Percentiles rank a stretch among this genome's conserved stretches.
phyloP scores from a whole-genome alignment of 2,329 filamentous ascomycete genomes.

The Didymella exigua region DNA sequence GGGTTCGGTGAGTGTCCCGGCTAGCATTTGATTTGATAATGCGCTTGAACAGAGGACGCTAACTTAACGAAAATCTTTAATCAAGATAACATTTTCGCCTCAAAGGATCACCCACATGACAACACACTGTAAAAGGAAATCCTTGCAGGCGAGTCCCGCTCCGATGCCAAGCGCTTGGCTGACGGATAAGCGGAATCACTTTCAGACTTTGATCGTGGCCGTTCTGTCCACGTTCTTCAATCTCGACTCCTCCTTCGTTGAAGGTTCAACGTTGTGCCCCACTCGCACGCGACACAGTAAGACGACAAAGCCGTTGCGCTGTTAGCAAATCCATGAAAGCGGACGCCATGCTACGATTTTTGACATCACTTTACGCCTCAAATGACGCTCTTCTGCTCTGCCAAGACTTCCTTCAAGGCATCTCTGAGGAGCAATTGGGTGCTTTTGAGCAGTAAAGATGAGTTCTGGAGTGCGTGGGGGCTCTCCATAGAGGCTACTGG shows the following conservation, averaged over 20 bases:
- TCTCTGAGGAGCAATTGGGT: background rate
- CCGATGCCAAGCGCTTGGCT: conserved; percentile 9
- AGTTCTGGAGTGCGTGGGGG: background rate
- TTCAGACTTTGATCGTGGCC: conserved; percentile 1
- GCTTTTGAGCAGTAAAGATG: background rate
- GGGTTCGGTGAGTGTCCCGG: background rate
- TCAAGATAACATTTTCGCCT: background rate
- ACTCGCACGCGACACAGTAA: conserved; percentile 4
- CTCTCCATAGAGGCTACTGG: background rate
- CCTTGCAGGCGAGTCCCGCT: conserved; percentile 1
- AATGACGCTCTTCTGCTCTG: background rate
- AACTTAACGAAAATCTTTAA: background rate
- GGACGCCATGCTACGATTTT: background rate
- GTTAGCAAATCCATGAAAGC: background rate
- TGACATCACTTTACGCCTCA: background rate
- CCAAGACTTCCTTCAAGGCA: background rate
- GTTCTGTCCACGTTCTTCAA: conserved; percentile 6
- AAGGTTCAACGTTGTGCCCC: background rate
- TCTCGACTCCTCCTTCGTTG: conserved; percentile 3
- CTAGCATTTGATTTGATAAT: background rate
- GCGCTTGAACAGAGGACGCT: background rate
- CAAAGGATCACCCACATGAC: background rate
- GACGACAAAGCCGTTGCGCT: background rate
- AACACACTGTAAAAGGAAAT: background rate
- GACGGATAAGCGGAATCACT: conserved; percentile 3